Evolutionary conservation across 2,329 filamentous ascomycete species (phyloP).

Genomic region (Botrytis galanthina): DNA sequence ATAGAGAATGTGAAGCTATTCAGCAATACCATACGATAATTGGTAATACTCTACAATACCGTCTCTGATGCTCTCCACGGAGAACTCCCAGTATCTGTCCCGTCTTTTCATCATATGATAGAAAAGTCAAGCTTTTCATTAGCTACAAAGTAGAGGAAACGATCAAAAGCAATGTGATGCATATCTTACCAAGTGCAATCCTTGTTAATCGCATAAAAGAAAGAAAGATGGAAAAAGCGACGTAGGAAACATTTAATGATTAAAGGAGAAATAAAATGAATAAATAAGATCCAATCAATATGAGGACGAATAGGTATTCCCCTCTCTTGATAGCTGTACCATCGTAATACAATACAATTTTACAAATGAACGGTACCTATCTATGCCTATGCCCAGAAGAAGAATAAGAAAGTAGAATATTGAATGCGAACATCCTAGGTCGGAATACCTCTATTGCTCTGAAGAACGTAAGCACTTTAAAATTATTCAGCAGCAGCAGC

Average conservation of each 20-base stretch:
- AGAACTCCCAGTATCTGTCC: background rate
- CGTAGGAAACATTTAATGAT: background rate
- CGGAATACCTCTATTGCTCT: background rate
- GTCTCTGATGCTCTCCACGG: background rate
- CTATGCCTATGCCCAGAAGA: background rate
- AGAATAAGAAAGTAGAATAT: background rate
- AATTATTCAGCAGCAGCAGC: background rate
- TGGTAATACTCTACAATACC: background rate
- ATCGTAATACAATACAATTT: background rate
- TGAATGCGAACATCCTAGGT: background rate
- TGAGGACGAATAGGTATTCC: background rate
- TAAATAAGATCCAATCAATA: too few species aligned
- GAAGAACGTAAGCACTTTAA: slow-evolving; percentile 16
- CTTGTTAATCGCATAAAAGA: background rate
- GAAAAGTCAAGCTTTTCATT: slow-evolving; percentile 7
- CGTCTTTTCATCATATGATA: slow-evolving; percentile 13
- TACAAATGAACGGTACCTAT: background rate
- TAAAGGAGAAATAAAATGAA: background rate
- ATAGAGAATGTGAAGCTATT: background rate
- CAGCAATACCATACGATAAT: background rate
- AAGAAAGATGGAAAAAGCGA: background rate
- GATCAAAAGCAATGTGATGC: slow-evolving; percentile 12
- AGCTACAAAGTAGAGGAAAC: background rate
- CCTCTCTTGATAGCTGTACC: background rate
- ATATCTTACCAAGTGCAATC: background rate